These are phyloP conservation scores for Leucocoprinus birnbaumii DNA, from an alignment of 768 basidiomycete species.

Conservation along the genomic window DNA sequence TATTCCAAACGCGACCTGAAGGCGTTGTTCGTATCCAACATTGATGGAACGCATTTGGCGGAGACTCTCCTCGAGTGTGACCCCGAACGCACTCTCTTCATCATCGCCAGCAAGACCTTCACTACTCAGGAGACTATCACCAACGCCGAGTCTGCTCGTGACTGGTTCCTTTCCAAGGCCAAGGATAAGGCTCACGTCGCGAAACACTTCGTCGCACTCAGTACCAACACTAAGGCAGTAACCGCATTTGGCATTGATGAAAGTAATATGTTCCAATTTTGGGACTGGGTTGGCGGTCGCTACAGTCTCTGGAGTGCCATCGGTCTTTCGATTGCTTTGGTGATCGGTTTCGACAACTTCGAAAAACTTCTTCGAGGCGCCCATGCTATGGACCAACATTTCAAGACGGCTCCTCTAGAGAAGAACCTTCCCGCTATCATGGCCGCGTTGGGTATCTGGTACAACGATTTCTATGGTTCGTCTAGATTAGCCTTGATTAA, in stretches of 20 bases:
- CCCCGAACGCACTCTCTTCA: conserved; percentile 93
- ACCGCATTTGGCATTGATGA: conserved; percentile 89
- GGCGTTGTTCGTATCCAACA: conserved; percentile 92
- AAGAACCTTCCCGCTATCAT: conserved; percentile 90
- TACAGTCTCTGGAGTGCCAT: conserved; percentile 99
- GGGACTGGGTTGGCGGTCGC: conserved; percentile 99
- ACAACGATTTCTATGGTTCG: conserved; percentile 93
- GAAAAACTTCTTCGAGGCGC: conserved; percentile 87
- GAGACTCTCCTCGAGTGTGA: conserved; percentile 81
- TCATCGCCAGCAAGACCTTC: conserved; percentile 98
- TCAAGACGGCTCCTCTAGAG: conserved; percentile 84
- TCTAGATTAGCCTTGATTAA: neutral
- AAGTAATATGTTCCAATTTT: conserved; percentile 99
- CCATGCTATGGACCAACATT: conserved; percentile 98
- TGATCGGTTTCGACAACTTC: conserved; percentile 94
- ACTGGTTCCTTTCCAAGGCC: conserved; percentile 89
- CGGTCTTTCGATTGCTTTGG: conserved; percentile 90
- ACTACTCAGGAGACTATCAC: conserved; percentile 99
- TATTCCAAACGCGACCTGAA: conserved; percentile 89
- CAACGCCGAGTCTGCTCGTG: conserved; percentile 90
- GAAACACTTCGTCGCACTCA: conserved; percentile 98
- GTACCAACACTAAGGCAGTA: conserved; percentile 93
- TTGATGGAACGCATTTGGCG: conserved; percentile 96
- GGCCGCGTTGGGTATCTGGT: conserved; percentile 93
- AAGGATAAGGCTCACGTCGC: conserved; percentile 90